Base-by-base conservation (phyloP, 192 early-diverging fungal species). In the Entomortierella beljakovae region DNA sequence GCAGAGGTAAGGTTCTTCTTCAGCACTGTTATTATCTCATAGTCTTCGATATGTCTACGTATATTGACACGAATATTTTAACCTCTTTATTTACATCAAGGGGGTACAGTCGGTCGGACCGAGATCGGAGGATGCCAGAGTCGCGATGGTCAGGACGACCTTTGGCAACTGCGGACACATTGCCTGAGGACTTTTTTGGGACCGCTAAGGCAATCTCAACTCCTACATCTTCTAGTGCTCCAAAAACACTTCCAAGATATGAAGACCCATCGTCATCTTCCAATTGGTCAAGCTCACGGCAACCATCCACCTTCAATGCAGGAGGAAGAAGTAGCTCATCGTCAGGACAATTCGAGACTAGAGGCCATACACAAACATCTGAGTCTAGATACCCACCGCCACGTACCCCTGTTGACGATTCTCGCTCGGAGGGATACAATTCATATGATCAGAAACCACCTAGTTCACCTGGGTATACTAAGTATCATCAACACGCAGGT, bases 141-240 rank as follows among this genome's bases (percentile, higher is more conserved):
- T 64, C 60, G 0, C 61, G 75, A 3, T 79, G 75, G 75, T 52
- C 66, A 22, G 75, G 75, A 29, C 43, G 37, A 34, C 1, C 66
- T 28, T 31, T 79, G 42, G 55, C 43, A 15, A 70, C 66, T 8
- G 37, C 75, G 2, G 48, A 42, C 22, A 28, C 35, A 8, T 26
- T 79, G 23, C 67, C 75, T n/a, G 61, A 60, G 1, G 75, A 49
- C 9, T 79, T 79, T 28, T 79, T 79, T 11, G 28, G 56, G 16
- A 77, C 66, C 8, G 65, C 74, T 38, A 68, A 77, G 22, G 40
- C 48, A 10, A 37, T 32, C 13, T 29, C 53, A 7, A 29, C 20
- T 15, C 29, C 57, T 18, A 8, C 22, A 56, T n/a, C 61, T 46
- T 20, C 43, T 20, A 46, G 43, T 16, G 11, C 43, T 46, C 43